phyloP scores from a whole-genome alignment of 2,329 filamentous ascomycete species.

The Neoascochyta sp. region DNA sequence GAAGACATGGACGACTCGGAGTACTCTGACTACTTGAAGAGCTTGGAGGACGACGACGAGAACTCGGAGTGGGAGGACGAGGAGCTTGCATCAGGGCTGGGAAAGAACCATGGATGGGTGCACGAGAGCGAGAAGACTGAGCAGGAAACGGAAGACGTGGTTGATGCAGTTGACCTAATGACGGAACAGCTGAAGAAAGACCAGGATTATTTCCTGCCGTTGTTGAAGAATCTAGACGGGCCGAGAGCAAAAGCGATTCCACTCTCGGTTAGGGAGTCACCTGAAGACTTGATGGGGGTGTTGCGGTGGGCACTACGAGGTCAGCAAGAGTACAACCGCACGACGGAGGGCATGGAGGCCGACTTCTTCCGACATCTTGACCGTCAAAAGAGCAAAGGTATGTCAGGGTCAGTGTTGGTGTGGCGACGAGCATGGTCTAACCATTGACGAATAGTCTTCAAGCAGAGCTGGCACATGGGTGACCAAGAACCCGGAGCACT shows the following conservation, averaged over 20 bases:
- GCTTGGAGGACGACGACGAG: constrained; percentile 9
- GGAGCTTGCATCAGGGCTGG: background rate
- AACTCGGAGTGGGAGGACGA: constrained; percentile 9
- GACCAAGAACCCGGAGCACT: constrained; percentile 44
- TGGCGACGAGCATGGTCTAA: too few species aligned
- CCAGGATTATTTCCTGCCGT: constrained; percentile 13
- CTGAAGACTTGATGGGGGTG: constrained; percentile 12
- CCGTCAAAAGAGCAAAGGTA: constrained; percentile 37
- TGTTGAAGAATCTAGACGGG: constrained; percentile 8
- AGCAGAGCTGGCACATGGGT: constrained; percentile 45
- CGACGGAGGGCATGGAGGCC: constrained; percentile 9
- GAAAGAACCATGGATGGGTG: background rate
- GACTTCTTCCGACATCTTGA: constrained; percentile 32
- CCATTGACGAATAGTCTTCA: constrained; percentile 37
- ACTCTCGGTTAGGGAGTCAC: constrained; percentile 7
- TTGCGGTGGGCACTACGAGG: constrained; percentile 12
- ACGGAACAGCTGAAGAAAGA: constrained; percentile 9
- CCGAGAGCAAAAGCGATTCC: constrained; percentile 8
- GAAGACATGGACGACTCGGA: constrained; percentile 7
- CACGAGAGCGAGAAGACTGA: constrained; percentile 2
- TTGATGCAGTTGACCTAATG: constrained; percentile 7
- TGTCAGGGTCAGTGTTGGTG: background rate
- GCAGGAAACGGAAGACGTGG: constrained; percentile 8
- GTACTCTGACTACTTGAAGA: constrained; percentile 4
- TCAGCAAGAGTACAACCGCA: constrained; percentile 11